phyloP scores from a whole-genome alignment of 148 eudicot genomes.

The Polygonum aviculare region DNA sequence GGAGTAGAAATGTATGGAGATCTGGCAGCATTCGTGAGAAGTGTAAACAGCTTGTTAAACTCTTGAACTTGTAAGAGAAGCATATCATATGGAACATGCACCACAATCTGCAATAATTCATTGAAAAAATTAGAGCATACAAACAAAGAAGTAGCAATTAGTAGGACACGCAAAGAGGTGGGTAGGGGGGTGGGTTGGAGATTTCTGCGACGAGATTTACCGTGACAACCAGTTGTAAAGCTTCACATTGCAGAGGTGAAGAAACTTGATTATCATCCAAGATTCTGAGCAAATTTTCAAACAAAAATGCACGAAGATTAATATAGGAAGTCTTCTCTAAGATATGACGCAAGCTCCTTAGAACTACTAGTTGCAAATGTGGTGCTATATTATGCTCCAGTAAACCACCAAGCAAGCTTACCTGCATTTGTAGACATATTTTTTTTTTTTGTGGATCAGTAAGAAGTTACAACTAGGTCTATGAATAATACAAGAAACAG shows the following conservation, averaged over 20 bases:
- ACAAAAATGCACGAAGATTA: slow-evolving; percentile 23
- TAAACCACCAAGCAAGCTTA: slow-evolving; percentile 47
- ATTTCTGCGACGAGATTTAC: slow-evolving; percentile 19
- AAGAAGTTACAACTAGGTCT: slow-evolving; percentile 2
- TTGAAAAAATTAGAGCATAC: not conserved
- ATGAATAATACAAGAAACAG: not conserved
- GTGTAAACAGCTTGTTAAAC: slow-evolving; percentile 30
- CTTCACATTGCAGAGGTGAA: slow-evolving; percentile 43
- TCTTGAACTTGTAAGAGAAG: slow-evolving; percentile 27
- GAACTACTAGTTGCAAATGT: slow-evolving; percentile 38
- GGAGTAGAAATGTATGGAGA: slow-evolving; percentile 27
- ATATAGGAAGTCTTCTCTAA: slow-evolving; percentile 30
- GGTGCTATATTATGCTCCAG: slow-evolving; percentile 35
- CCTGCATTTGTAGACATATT: slow-evolving; percentile 22
- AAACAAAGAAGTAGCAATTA: slow-evolving; percentile 4
- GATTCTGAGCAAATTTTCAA: slow-evolving; percentile 30
- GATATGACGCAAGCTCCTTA: slow-evolving; percentile 47
- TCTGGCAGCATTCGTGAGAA: slow-evolving; percentile 28
- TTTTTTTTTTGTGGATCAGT: not conserved
- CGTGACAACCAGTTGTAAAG: slow-evolving; percentile 48
- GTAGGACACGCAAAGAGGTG: not conserved
- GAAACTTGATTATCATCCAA: slow-evolving; percentile 37
- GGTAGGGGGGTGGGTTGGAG: no score
- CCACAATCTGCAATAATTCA: slow-evolving; percentile 44
- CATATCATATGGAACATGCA: slow-evolving; percentile 24